Evolutionary conservation across 441 rosid species (phyloP).

Genomic region (Corymbia citriodora): DNA sequence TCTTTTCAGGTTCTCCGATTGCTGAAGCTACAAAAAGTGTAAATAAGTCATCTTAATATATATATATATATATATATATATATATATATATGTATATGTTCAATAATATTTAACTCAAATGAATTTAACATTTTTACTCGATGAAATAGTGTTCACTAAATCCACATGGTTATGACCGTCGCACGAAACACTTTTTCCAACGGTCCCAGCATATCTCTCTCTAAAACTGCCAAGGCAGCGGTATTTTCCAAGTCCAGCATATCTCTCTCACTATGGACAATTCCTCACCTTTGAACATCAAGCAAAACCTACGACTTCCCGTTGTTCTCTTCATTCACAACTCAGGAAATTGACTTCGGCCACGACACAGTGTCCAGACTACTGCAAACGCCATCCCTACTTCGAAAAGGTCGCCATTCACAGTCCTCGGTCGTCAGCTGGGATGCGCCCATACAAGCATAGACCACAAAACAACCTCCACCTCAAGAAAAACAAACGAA

Average conservation of each 20-base stretch:
- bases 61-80: background rate
- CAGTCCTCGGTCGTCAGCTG: background rate
- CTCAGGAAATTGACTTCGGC: background rate
- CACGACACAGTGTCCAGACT: background rate
- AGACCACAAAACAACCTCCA: background rate
- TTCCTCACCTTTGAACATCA: background rate
- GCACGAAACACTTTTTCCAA: too few relatives aligned
- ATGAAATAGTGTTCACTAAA: background rate
- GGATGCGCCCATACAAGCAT: background rate
- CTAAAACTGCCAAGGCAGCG: background rate
- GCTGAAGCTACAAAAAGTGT: background rate
- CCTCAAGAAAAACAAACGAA: background rate
- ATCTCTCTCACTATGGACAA: background rate
- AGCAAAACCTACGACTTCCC: background rate
- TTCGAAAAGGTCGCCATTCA: background rate
- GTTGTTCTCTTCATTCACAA: background rate
- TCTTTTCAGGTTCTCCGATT: background rate
- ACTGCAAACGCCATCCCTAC: background rate
- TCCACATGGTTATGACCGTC: background rate
- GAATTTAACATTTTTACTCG: background rate
- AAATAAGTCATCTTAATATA: background rate
- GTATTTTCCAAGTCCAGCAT: background rate
- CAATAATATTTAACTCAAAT: background rate
- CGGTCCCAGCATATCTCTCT: background rate
- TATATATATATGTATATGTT: background rate